These are phyloP conservation scores for Kappamyces sp. DNA, from an alignment of 192 early-diverging fungal genomes.

Conservation along the genomic window DNA sequence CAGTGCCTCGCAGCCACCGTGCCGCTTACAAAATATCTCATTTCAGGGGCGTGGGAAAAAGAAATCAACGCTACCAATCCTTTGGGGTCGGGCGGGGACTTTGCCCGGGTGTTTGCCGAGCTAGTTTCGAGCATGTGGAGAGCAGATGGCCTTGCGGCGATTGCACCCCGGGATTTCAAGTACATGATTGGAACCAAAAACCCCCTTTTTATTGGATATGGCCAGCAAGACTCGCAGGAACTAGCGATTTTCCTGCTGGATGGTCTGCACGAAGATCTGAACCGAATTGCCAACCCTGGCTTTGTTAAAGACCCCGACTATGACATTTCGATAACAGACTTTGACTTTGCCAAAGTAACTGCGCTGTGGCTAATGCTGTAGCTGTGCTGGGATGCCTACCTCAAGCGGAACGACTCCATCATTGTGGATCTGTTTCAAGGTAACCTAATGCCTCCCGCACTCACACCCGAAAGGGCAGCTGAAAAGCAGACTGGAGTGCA, in stretches of 20 bases:
- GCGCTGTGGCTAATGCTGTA: too few species aligned
- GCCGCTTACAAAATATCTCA: conserved; percentile 37
- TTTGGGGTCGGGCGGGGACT: conserved; percentile 64
- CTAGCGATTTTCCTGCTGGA: conserved; percentile 74
- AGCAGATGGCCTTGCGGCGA: conserved; percentile 12
- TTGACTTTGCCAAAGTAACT: conserved; percentile 54
- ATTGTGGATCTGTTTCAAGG: conserved; percentile 72
- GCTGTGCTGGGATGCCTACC: conserved; percentile 65
- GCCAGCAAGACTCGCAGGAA: conserved; percentile 83
- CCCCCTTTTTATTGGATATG: conserved; percentile 61
- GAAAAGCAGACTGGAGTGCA: conserved; percentile 53
- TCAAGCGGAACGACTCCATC: conserved; percentile 69
- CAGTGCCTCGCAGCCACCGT: conserved; percentile 76
- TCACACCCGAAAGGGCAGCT: conserved; percentile 37
- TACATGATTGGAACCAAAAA: conserved; percentile 53
- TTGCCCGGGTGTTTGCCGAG: conserved; percentile 65
- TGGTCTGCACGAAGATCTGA: conserved; percentile 82
- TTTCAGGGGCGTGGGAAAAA: conserved; percentile 40
- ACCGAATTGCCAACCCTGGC: conserved; percentile 70
- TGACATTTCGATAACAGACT: conserved; percentile 50
- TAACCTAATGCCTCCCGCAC: too few species aligned
- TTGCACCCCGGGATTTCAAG: conserved; percentile 78
- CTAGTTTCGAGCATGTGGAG: conserved; percentile 41
- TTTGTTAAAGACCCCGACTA: conserved; percentile 77
- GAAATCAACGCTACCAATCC: conserved; percentile 64